phyloP scores from a whole-genome alignment of 192 early-diverging fungal genomes.

The Dimargaris verticillata region DNA sequence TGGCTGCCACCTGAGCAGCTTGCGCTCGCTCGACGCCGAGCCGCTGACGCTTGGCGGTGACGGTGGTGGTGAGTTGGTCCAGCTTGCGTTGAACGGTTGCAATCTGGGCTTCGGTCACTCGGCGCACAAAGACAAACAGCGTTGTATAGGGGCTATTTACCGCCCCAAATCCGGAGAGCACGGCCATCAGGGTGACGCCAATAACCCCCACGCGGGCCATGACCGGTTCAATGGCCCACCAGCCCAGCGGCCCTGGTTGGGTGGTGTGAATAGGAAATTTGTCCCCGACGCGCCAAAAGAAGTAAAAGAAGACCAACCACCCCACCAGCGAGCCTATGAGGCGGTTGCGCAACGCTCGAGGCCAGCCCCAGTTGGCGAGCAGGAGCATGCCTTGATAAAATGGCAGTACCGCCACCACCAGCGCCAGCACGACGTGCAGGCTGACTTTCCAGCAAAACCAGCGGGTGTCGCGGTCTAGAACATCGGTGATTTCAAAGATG shows the following conservation, averaged over 20 bases:
- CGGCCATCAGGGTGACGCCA: constrained; percentile 85
- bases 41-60: constrained; percentile 49
- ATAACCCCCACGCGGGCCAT: constrained; percentile 75
- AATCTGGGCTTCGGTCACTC: constrained; percentile 25
- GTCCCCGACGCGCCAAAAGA: constrained; percentile 41
- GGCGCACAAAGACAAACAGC: constrained; percentile 65
- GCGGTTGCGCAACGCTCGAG: neutral
- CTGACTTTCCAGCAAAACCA: constrained; percentile 62
- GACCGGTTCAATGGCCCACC: constrained; percentile 42
- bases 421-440: constrained; percentile 42
- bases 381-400: constrained; percentile 55
- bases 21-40: constrained; percentile 19
- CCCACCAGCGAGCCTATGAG: constrained; percentile 11
- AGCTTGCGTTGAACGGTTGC: constrained; percentile 47
- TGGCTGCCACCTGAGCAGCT: neutral
- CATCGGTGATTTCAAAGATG: constrained; percentile 59
- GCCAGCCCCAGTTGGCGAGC: constrained; percentile 21
- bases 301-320: constrained; percentile 35
- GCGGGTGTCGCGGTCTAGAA: constrained; percentile 48
- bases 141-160: constrained; percentile 83
- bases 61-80: constrained; percentile 42
- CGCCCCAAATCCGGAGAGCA: constrained; percentile 85
- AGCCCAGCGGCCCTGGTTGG: constrained; percentile 16
- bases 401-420: constrained; percentile 56
- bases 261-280: constrained; percentile 36